Conservation (phyloP, 495 filamentous ascomycete species). For the Cairneyella variabilis region DNA sequence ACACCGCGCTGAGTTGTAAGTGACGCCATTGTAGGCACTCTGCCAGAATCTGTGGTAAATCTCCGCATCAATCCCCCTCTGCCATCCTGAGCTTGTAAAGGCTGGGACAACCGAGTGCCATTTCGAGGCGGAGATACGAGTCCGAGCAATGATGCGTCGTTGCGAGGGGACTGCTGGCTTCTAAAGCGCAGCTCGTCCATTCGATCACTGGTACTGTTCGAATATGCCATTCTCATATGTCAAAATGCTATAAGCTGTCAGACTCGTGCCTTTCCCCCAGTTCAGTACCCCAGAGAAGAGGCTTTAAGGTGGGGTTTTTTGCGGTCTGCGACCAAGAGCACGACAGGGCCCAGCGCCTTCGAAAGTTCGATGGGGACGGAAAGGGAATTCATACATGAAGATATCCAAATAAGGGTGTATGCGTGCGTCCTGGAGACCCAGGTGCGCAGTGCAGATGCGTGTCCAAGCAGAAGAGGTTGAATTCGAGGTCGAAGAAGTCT, state of each 20-base stretch:
- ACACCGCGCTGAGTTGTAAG: conserved; percentile 54
- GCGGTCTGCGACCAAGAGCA: neutral
- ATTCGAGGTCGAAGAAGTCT: too few species aligned
- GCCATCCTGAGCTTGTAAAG: conserved; percentile 55
- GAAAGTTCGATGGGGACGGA: neutral
- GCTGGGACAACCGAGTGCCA: conserved; percentile 50
- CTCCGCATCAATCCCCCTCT: conserved; percentile 78
- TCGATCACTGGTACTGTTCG: conserved; percentile 60
- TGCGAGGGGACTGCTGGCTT: conserved; percentile 64
- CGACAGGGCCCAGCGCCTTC: neutral
- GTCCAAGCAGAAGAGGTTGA: conserved; percentile 3
- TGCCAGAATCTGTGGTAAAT: conserved; percentile 89
- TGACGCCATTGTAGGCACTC: conserved; percentile 75
- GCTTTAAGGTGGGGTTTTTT: conserved; percentile 22
- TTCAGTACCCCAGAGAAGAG: too few species aligned
- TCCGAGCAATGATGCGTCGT: conserved; percentile 63
- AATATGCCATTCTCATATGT: conserved; percentile 55
- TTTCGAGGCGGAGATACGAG: conserved; percentile 68
- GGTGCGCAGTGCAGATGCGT: conserved; percentile 20
- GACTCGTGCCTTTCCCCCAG: too few species aligned
- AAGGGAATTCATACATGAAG: conserved; percentile 4
- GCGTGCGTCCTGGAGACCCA: conserved; percentile 20
- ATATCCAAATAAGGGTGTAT: conserved; percentile 14
- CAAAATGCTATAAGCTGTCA: conserved; percentile 18
- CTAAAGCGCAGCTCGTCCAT: conserved; percentile 77